Percentiles rank a stretch among this genome's conserved stretches.
These are phyloP conservation scores for Cladosporium sp. DNA, from an alignment of 2,329 filamentous ascomycete genomes.

Conservation along the genomic window DNA sequence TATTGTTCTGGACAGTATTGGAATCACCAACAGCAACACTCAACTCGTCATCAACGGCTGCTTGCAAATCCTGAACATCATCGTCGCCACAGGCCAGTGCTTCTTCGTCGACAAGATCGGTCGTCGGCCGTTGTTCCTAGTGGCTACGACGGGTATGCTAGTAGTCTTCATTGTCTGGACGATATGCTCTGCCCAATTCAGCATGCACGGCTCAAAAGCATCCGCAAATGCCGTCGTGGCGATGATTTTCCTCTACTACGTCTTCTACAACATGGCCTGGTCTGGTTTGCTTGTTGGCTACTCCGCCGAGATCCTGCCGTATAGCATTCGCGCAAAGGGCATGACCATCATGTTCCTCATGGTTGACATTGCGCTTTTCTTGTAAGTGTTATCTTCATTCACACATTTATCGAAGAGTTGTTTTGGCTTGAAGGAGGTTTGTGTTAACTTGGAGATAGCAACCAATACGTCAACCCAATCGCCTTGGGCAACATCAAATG, in stretches of 20 bases:
- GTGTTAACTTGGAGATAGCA: too few relatives aligned
- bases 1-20: slow-evolving; percentile 32
- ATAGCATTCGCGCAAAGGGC: slow-evolving; percentile 43
- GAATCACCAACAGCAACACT: slow-evolving; percentile 31
- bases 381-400: too few relatives aligned
- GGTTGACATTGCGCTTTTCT: slow-evolving; percentile 43
- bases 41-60: slow-evolving; percentile 41
- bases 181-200: slow-evolving; percentile 24
- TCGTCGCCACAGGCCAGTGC: slow-evolving; percentile 47
- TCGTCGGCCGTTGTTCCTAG: slow-evolving; percentile 33
- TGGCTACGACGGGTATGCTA: slow-evolving; percentile 37
- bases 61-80: slow-evolving; percentile 58
- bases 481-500: slow-evolving; percentile 24
- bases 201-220: slow-evolving; percentile 21
- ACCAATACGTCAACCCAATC: slow-evolving; percentile 34
- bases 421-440: too few relatives aligned
- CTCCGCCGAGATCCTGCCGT: slow-evolving; percentile 43
- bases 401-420: too few relatives aligned
- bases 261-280: slow-evolving; percentile 38
- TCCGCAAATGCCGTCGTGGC: slow-evolving; percentile 30
- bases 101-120: slow-evolving; percentile 34
- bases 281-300: slow-evolving; percentile 42
- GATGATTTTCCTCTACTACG: slow-evolving; percentile 31
- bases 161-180: slow-evolving; percentile 39
- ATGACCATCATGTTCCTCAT: slow-evolving; percentile 43